Evolutionary conservation across 2,329 filamentous ascomycete species (phyloP), one percentile per base, ranked within the genome.

Genomic region (Aspergillus pseudoterreus): DNA sequence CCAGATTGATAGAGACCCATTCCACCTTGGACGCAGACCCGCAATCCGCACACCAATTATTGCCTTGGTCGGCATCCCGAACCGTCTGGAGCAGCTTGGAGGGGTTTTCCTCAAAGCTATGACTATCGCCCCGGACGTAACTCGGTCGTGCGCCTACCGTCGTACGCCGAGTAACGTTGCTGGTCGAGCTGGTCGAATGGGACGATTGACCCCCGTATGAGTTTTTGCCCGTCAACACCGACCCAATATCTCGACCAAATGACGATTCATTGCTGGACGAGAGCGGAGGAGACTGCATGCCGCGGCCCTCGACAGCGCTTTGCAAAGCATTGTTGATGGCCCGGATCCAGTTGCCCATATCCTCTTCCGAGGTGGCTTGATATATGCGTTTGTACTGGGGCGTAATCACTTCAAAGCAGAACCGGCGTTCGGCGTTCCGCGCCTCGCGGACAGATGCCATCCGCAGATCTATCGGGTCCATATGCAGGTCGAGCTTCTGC

Each of bases 361-460:
- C 94, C 36, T 99, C 94, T 71, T 97, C 94, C 0, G 92, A 96
- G 1, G 92, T 96, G 38, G 92, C 94, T 74, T 99, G 94, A 70
- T 97, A 99, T 14, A 97, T 92, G 50, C 94, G 85, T 63, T 95
- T 97, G 71, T 87, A 97, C 45, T 94, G 89, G 8, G 95, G 95
- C 0, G 94, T 99, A 53, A 99, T 97, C 47, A 99, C 90, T 72
- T 99, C 94, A 62, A 99, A 99, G 72, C 92, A 97, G 71, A 99
- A 99, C 4, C 94, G 84, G 22, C 94, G 83, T 63, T 99, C 95
- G 1, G 92, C 90, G 69, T 95, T 96, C 21, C 94, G 86, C 38
- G 95, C 92, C 74, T 99, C 94, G 51, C 94, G 85, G 14, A 99
- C 95, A 14, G 94, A 97, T 9, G 94, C 94, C 84, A 97, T 94